Percentiles rank a stretch among this genome's conserved stretches.
These are phyloP conservation scores for Myxozyma neglecta DNA, from an alignment of 805 yeast genomes.

Conservation along the genomic window DNA sequence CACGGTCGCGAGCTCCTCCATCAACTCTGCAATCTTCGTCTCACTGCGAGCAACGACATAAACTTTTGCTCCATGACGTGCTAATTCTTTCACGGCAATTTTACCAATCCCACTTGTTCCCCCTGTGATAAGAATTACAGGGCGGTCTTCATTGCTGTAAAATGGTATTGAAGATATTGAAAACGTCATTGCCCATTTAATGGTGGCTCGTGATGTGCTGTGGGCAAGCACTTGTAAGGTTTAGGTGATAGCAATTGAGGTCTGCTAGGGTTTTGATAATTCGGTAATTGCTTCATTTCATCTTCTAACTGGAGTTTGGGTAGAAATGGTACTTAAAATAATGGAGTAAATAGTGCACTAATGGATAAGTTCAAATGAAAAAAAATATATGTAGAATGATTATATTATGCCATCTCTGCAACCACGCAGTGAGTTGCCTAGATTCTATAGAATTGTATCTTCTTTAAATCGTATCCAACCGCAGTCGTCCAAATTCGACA, in stretches of 20 bases:
- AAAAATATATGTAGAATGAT: no score
- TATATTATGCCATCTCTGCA: no score
- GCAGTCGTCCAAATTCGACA: no score
- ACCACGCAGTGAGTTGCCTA: no score
- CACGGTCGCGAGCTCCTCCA: slow-evolving; percentile 2
- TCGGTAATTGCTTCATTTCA: no score
- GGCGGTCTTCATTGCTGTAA: not conserved
- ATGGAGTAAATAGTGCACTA: no score
- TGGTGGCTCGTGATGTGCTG: not conserved
- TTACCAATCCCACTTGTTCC: slow-evolving; percentile 31
- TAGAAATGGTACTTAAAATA: no score
- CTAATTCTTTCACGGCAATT: slow-evolving; percentile 23
- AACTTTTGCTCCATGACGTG: slow-evolving; percentile 26
- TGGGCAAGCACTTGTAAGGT: not conserved
- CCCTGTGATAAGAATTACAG: slow-evolving; percentile 20
- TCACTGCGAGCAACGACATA: slow-evolving; percentile 26
- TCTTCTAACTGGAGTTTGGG: no score
- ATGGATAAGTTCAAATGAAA: no score
- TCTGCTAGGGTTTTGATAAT: no score
- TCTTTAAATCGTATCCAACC: no score
- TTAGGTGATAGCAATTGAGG: not conserved
- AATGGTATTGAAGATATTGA: slow-evolving; percentile 3
- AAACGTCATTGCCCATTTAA: not conserved
- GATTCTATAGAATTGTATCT: no score
- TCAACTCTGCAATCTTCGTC: slow-evolving; percentile 4